Percentiles rank a stretch among this genome's conserved stretches.
Evolutionary conservation across 768 basidiomycete species (phyloP).

Genomic region (Rhodosporidiobolus sp.): DNA sequence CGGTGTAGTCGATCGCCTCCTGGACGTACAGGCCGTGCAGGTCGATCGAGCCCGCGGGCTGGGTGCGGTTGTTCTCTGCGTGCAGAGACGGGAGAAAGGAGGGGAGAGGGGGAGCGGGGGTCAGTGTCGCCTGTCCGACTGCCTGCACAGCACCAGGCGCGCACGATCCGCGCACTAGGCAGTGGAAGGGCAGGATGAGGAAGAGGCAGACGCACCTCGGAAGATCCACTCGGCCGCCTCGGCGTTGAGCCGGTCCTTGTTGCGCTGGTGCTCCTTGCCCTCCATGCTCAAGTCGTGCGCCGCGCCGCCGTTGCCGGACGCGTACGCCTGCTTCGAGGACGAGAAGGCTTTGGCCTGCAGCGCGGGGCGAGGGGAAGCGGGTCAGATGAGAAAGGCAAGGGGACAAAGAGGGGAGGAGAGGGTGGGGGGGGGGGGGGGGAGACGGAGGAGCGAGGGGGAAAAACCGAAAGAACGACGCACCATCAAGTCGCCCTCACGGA

Average conservation of each 20-base stretch:
- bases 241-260: slow-evolving; percentile 74
- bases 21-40: slow-evolving; percentile 90
- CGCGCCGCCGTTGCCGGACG: slow-evolving; percentile 64
- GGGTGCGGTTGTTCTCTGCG: slow-evolving; percentile 76
- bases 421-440: slow-evolving; percentile 9
- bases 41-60: slow-evolving; percentile 72
- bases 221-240: slow-evolving; percentile 88
- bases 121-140: neutral
- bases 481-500: slow-evolving; percentile 76
- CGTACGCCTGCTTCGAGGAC: slow-evolving; percentile 71
- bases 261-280: slow-evolving; percentile 72
- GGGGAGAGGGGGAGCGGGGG: neutral
- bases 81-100: neutral
- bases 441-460: no score
- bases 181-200: neutral
- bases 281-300: slow-evolving; percentile 78
- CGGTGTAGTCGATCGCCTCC: slow-evolving; percentile 75
- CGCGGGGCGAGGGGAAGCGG: slow-evolving; percentile 36
- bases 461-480: slow-evolving; percentile 42
- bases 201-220: slow-evolving; percentile 55
- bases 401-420: neutral
- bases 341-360: slow-evolving; percentile 39
- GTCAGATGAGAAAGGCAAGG: neutral
- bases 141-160: no score
- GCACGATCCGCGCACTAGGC: no score